Percentiles rank a stretch among this genome's conserved stretches.
Evolutionary conservation across 1,139 yeast species (phyloP).

Genomic region (Spencermartinsiella ligniputridi): DNA sequence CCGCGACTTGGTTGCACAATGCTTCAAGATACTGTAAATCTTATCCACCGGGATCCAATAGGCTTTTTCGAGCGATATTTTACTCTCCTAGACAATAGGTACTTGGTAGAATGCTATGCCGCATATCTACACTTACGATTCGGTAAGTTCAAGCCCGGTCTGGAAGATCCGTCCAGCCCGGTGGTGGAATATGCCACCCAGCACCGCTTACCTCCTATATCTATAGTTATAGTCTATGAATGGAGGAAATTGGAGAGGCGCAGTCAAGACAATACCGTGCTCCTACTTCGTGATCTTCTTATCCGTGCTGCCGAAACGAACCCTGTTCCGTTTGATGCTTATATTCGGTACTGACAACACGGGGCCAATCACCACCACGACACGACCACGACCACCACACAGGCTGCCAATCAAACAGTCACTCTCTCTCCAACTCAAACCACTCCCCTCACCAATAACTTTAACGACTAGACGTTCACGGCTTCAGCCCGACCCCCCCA

Average conservation of each 20-base stretch:
- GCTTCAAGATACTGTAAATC: conserved; percentile 1
- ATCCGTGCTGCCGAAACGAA: not conserved
- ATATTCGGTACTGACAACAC: not conserved
- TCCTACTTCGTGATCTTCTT: not conserved
- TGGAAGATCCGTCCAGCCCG: not conserved
- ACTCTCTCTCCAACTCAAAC: no score
- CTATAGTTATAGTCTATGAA: not conserved
- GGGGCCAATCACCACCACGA: no score
- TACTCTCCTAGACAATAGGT: not conserved
- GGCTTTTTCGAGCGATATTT: not conserved
- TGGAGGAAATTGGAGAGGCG: not conserved
- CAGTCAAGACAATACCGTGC: not conserved
- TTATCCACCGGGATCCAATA: not conserved
- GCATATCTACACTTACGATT: not conserved
- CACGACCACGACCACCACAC: no score
- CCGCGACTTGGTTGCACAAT: not conserved
- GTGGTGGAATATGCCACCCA: not conserved
- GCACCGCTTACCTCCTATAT: not conserved
- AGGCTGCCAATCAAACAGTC: not conserved
- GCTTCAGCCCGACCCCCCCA: no score
- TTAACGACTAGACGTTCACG: no score
- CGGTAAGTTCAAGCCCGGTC: conserved; percentile 1
- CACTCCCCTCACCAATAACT: no score
- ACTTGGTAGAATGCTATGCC: not conserved
- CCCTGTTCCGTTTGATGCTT: not conserved